Percentiles rank a stretch among this genome's conserved stretches.
Conservation (phyloP, 2,329 filamentous ascomycete species). For the Knufia petricola region DNA sequence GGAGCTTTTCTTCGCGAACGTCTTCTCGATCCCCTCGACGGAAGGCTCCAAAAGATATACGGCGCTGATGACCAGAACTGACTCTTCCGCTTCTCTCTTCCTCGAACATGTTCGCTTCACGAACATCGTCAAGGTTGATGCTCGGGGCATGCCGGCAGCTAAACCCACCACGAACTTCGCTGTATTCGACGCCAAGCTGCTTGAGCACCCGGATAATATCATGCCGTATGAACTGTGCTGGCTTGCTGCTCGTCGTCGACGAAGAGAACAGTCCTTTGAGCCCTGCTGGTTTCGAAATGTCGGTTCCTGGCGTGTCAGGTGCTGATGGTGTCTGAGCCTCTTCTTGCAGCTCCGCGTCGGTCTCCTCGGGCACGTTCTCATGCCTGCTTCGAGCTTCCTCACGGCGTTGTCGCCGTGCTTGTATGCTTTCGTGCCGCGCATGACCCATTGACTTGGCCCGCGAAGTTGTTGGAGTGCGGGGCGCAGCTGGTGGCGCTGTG, state of each 20-base stretch:
- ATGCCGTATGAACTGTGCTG: constrained; percentile 70
- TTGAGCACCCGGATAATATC: constrained; percentile 87
- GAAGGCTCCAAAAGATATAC: constrained; percentile 69
- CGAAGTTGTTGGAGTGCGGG: constrained; percentile 51
- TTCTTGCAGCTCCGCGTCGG: constrained; percentile 65
- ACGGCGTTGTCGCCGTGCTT: constrained; percentile 66
- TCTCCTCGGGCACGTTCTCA: constrained; percentile 81
- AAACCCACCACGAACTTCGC: constrained; percentile 89
- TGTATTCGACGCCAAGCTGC: constrained; percentile 80
- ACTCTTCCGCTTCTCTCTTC: constrained; percentile 37
- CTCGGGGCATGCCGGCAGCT: constrained; percentile 79
- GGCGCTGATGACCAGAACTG: constrained; percentile 55
- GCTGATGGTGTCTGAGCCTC: constrained; percentile 39
- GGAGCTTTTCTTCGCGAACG: constrained; percentile 49
- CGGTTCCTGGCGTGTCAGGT: constrained; percentile 49
- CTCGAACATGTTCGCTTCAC: constrained; percentile 39
- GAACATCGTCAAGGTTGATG: constrained; percentile 70
- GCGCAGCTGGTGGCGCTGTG: constrained; percentile 39
- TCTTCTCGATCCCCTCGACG: constrained; percentile 62
- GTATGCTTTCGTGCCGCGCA: constrained; percentile 81
- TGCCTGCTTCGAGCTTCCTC: constrained; percentile 55
- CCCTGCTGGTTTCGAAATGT: constrained; percentile 79
- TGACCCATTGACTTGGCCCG: constrained; percentile 84
- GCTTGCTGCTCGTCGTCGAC: constrained; percentile 88
- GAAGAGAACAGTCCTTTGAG: constrained; percentile 96